These are phyloP conservation scores for Karstenula rhodostoma DNA, from an alignment of 2,329 filamentous ascomycete genomes.

Conservation along the genomic window DNA sequence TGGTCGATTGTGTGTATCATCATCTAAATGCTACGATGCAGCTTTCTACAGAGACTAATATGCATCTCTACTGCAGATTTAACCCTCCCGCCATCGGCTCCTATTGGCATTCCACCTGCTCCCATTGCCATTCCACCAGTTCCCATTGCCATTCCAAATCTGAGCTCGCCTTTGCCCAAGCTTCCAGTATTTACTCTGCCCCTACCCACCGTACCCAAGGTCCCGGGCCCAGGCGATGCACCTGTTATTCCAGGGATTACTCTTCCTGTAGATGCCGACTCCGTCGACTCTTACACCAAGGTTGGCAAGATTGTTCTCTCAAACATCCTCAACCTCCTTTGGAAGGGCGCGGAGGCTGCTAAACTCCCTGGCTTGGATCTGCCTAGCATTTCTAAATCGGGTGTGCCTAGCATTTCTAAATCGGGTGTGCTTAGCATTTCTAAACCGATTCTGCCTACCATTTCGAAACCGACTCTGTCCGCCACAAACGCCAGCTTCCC, in stretches of 20 bases:
- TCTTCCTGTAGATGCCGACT: not conserved
- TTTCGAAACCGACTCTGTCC: not conserved
- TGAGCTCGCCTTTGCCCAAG: constrained; percentile 3
- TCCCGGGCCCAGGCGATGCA: not conserved
- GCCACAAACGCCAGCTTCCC: not conserved
- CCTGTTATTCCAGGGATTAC: not conserved
- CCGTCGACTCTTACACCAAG: not conserved
- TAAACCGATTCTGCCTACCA: not conserved
- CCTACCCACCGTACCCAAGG: not conserved
- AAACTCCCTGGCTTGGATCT: constrained; percentile 1
- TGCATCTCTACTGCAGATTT: not conserved
- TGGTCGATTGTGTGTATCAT: not conserved
- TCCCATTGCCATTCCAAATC: constrained; percentile 3
- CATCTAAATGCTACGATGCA: not conserved
- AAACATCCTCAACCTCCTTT: constrained; percentile 2
- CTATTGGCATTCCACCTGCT: not conserved
- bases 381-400: not conserved
- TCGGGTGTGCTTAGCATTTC: no score
- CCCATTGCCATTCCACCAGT: constrained; percentile 5
- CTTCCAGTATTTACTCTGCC: not conserved
- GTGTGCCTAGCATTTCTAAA: not conserved
- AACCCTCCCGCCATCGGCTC: not conserved
- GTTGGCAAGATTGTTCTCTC: not conserved
- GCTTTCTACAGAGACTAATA: not conserved
- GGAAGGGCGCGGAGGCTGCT: not conserved